phyloP scores from a whole-genome alignment of 2,329 filamentous ascomycete species.

The Aspergillus versicolor region DNA sequence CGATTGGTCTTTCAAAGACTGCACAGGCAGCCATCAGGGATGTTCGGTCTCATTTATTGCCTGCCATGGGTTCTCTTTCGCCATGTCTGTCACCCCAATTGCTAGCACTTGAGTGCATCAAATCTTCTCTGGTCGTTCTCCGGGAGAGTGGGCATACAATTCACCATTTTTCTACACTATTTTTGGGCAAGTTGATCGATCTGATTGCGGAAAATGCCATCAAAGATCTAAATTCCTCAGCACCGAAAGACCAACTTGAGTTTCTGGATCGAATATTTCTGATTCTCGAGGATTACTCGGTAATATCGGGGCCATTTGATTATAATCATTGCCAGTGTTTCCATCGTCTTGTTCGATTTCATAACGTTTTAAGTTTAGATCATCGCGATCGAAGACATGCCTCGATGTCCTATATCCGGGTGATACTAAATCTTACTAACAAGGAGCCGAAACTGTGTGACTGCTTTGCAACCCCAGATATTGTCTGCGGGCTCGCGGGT shows the following conservation, averaged over 20 bases:
- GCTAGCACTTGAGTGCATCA: constrained; percentile 35
- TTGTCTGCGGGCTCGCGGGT: constrained; percentile 37
- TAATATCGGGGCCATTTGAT: constrained; percentile 26
- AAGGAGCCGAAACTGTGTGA: constrained; percentile 69
- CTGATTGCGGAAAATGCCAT: constrained; percentile 24
- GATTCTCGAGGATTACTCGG: constrained; percentile 40
- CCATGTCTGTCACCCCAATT: constrained; percentile 30
- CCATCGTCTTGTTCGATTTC: constrained; percentile 29
- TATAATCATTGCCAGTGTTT: constrained; percentile 28
- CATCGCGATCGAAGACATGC: constrained; percentile 23
- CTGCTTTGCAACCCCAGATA: constrained; percentile 56
- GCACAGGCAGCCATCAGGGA: constrained; percentile 31
- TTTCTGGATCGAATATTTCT: constrained; percentile 32
- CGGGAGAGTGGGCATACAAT: constrained; percentile 32
- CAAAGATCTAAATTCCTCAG: neutral
- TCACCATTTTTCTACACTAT: constrained; percentile 24
- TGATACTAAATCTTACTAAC: constrained; percentile 85
- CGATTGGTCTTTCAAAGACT: constrained; percentile 29
- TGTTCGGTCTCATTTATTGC: constrained; percentile 22
- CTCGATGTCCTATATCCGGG: constrained; percentile 55
- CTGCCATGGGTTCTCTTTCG: constrained; percentile 23
- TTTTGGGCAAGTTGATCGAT: constrained; percentile 31
- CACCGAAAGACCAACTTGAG: constrained; percentile 20
- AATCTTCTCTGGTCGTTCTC: constrained; percentile 29
- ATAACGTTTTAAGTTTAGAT: constrained; percentile 40